Evolutionary conservation across 208 protist genomes (phyloP).

Genomic region (Trypanosoma vivax): DNA sequence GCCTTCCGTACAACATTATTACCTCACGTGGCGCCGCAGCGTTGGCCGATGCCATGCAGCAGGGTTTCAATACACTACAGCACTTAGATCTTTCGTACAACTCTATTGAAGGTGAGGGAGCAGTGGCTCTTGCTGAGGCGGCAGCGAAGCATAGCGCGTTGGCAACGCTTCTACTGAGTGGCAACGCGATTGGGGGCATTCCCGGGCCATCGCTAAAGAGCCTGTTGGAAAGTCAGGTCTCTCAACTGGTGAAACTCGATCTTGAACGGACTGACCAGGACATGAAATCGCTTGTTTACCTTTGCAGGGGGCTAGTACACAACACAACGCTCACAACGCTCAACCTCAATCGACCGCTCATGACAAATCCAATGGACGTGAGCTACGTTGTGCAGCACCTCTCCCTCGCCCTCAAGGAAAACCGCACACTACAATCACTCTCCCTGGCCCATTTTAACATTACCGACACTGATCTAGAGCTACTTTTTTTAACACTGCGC

Average conservation of each 20-base stretch:
- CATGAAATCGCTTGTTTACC: slow-evolving; percentile 48
- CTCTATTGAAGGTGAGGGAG: slow-evolving; percentile 35
- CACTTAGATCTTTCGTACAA: slow-evolving; percentile 61
- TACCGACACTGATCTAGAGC: slow-evolving; percentile 33
- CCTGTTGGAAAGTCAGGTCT: slow-evolving; percentile 27
- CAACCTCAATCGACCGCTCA: slow-evolving; percentile 56
- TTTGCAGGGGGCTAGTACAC: slow-evolving; percentile 26
- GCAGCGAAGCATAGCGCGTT: slow-evolving; percentile 23
- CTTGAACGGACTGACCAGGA: slow-evolving; percentile 44
- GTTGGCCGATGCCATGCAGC: slow-evolving; percentile 36
- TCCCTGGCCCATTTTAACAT: slow-evolving; percentile 47
- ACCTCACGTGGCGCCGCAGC: slow-evolving; percentile 26
- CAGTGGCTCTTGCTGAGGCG: slow-evolving; percentile 28
- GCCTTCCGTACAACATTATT: slow-evolving; percentile 67
- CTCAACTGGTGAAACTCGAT: slow-evolving; percentile 36
- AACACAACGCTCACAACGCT: slow-evolving; percentile 46
- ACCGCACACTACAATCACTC: slow-evolving; percentile 39
- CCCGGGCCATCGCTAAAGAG: slow-evolving; percentile 27
- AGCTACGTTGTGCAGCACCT: slow-evolving; percentile 66
- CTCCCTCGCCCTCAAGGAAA: slow-evolving; percentile 31
- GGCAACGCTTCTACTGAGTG: slow-evolving; percentile 24
- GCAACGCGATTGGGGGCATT: slow-evolving; percentile 47
- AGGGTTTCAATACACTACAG: slow-evolving; percentile 27
- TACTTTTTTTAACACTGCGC: slow-evolving; percentile 43
- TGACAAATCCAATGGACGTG: slow-evolving; percentile 52